Evolutionary conservation across 2,329 filamentous ascomycete genomes (phyloP).

Genomic region (Cladophialophora exuberans): DNA sequence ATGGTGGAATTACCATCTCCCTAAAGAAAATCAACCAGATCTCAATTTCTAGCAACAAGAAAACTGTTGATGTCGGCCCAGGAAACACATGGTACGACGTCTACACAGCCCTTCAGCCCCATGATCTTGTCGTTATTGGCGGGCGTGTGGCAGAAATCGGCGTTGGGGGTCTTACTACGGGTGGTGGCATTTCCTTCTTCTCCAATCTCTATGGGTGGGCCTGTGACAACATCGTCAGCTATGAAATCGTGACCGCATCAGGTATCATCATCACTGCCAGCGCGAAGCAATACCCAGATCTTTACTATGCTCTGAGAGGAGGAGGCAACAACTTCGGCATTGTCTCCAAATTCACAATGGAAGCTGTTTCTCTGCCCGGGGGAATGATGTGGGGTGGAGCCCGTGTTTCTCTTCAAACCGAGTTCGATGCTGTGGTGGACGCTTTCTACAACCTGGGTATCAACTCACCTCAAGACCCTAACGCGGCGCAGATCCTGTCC

Average conservation of each 20-base stretch:
- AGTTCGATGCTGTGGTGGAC: constrained; percentile 37
- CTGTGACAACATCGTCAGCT: constrained; percentile 32
- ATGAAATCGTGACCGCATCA: constrained; percentile 31
- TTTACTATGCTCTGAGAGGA: constrained; percentile 47
- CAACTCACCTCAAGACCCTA: constrained; percentile 39
- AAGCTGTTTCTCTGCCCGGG: constrained; percentile 29
- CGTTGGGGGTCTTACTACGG: constrained; percentile 31
- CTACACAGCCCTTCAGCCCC: constrained; percentile 38
- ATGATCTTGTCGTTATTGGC: constrained; percentile 40
- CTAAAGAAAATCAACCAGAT: constrained; percentile 39
- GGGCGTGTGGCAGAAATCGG: constrained; percentile 38
- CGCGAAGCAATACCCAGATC: constrained; percentile 37
- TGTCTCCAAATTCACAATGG: constrained; percentile 46
- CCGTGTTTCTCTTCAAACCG: constrained; percentile 21
- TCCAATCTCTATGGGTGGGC: constrained; percentile 29
- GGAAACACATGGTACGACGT: constrained; percentile 43
- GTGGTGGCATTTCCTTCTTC: constrained; percentile 30
- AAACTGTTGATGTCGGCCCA: constrained; percentile 37
- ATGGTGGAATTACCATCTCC: constrained; percentile 44
- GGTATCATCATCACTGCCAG: constrained; percentile 41
- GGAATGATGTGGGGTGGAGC: constrained; percentile 29
- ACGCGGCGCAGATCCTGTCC: constrained; percentile 42
- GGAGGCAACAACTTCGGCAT: constrained; percentile 46
- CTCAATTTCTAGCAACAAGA: constrained; percentile 35
- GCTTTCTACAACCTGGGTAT: constrained; percentile 40